Base-by-base conservation (phyloP, 1,284 basidiomycete species). In the Leccinum pseudoinsigne region DNA sequence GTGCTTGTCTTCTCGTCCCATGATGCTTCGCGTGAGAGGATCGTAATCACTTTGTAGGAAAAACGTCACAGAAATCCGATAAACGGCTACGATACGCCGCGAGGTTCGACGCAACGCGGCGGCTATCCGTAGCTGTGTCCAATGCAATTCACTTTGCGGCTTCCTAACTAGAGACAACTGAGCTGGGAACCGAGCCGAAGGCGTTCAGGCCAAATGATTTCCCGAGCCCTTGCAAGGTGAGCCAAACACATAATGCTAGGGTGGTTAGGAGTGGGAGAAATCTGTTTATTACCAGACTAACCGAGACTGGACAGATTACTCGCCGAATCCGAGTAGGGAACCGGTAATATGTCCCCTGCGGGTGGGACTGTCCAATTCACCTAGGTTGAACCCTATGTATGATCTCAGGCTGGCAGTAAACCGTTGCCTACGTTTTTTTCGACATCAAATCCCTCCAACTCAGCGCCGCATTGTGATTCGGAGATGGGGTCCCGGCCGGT, bases 11-110 rank as follows among this genome's bases (percentile, higher is more conserved):
- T 61, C 28, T 55, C 51, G 9, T 51, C 18, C 11, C 7, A 40
- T 16, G 14, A n/a, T 42, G 36, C 53, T 58, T 42, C 64, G 16
- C 34, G 45, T 58, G 53, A 63, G 67, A 66, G 66, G 23, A 21
- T 47, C 23, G 23, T 18, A 11, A 23, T 21, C 9, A 31, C 45
- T 21, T 12, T 47, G 18, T 21, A 12, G 45, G 45, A 18, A 14
- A 42, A 55, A 63, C 1, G 16, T 40, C 16, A 14, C 45, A 38
- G 31, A 64, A 31, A 11, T 55, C 9, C 16, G 28, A 55, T 40
- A 8, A 50, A 50, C 21, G 47, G 47, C 12, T 50, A 23, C 11
- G 21, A 50, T 12, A 50, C 5, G 18, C 47, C 47, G 47, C 11
- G 12, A 14, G 12, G 21, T 23, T 50, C 21, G 47, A 50, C 12